Conservation (phyloP, 805 yeast species). For the Ogataea salicorniae region DNA sequence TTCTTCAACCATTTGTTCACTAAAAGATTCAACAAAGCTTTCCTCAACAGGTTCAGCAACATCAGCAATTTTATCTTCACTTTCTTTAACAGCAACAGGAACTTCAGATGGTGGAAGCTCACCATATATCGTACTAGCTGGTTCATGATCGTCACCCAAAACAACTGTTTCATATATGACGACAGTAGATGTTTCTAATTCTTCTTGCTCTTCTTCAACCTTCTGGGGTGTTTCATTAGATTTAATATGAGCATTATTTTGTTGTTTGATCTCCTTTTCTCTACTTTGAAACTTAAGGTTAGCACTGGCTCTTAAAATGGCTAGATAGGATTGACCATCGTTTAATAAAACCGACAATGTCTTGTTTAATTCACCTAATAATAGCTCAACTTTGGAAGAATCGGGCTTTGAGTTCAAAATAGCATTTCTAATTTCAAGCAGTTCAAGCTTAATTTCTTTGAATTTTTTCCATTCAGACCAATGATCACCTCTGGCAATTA, state of each 20-base stretch:
- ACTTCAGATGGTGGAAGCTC: background rate
- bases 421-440: constrained; percentile 51
- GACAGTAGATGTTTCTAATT: constrained; percentile 9
- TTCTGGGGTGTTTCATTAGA: constrained; percentile 2
- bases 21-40: constrained; percentile 4
- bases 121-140: constrained; percentile 11
- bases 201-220: constrained; percentile 1
- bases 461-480: constrained; percentile 61
- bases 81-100: background rate
- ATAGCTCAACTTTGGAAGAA: constrained; percentile 25
- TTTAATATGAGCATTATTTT: constrained; percentile 2
- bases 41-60: constrained; percentile 1
- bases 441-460: constrained; percentile 48
- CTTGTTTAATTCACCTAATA: constrained; percentile 35
- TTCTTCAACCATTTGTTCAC: background rate
- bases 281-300: constrained; percentile 52
- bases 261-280: constrained; percentile 38
- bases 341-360: constrained; percentile 46
- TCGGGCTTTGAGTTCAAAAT: constrained; percentile 35
- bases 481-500: constrained; percentile 40
- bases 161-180: constrained; percentile 15
- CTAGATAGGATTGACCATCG: constrained; percentile 59
- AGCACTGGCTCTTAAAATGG: constrained; percentile 52
- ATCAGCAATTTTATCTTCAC: constrained; percentile 6
- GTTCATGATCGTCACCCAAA: constrained; percentile 11